These are phyloP conservation scores for Colletotrichum limetticola DNA, from an alignment of 2,329 filamentous ascomycete genomes.

Conservation along the genomic window DNA sequence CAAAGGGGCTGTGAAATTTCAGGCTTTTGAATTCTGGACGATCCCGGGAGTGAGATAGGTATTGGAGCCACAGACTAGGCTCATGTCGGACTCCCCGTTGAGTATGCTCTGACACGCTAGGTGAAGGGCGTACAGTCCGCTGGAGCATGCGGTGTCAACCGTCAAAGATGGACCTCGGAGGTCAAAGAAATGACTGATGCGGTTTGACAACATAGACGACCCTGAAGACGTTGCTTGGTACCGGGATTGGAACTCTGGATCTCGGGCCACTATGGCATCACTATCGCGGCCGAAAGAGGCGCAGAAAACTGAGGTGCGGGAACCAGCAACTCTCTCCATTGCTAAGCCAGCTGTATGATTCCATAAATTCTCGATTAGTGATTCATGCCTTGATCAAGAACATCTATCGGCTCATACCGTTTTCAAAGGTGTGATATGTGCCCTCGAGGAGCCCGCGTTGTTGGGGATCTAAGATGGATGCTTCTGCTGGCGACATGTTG, in stretches of 20 bases:
- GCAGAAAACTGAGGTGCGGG: conserved; percentile 58
- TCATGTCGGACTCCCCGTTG: conserved; percentile 49
- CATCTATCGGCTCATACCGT: conserved; percentile 28
- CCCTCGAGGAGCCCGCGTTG: conserved; percentile 61
- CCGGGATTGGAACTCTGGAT: conserved; percentile 43
- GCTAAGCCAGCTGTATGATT: conserved; percentile 49
- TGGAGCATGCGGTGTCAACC: conserved; percentile 69
- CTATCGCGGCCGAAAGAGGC: conserved; percentile 59
- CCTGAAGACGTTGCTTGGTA: conserved; percentile 44
- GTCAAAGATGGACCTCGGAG: conserved; percentile 66
- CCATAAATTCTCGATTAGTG: too few species aligned
- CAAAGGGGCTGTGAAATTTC: conserved; percentile 53
- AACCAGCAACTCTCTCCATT: conserved; percentile 53
- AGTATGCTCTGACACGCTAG: conserved; percentile 61
- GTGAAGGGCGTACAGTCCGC: conserved; percentile 64
- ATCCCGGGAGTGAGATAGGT: conserved; percentile 60
- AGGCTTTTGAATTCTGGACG: conserved; percentile 43
- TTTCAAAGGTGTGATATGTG: conserved; percentile 61
- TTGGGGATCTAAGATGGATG: conserved; percentile 55
- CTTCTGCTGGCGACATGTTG: conserved; percentile 21
- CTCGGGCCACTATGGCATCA: conserved; percentile 44
- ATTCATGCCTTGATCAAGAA: too few species aligned
- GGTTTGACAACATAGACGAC: conserved; percentile 61
- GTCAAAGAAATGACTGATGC: conserved; percentile 66
- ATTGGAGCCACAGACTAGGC: conserved; percentile 60